Evolutionary conservation across 208 protist species (phyloP).

Genomic region (Trichomonas vaginalis): DNA sequence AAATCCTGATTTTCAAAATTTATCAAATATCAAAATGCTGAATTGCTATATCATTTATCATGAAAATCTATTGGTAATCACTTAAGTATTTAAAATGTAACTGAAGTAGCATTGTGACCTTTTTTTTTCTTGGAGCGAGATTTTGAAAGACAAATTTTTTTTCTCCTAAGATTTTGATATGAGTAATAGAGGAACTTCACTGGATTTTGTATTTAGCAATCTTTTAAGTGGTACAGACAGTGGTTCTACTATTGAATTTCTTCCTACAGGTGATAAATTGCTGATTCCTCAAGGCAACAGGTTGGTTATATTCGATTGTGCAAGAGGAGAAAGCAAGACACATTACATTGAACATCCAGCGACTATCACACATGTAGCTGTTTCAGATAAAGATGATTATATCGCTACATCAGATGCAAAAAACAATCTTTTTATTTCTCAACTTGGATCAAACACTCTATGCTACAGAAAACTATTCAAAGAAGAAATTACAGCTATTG

Average conservation of each 20-base stretch:
- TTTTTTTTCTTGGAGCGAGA: too few species aligned
- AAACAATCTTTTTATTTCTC: not conserved
- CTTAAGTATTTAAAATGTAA: too few species aligned
- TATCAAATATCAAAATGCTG: too few species aligned
- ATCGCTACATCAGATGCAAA: not conserved
- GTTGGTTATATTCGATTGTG: not conserved
- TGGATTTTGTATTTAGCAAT: constrained; percentile 10
- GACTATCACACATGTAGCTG: not conserved
- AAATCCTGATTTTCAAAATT: too few species aligned
- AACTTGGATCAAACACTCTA: not conserved
- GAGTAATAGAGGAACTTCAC: not conserved
- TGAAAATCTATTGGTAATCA: too few species aligned
- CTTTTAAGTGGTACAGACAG: constrained; percentile 1
- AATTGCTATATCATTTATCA: too few species aligned
- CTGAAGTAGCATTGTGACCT: too few species aligned
- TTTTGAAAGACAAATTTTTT: too few species aligned
- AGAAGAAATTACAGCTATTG: not conserved
- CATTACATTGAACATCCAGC: not conserved
- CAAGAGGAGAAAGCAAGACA: not conserved
- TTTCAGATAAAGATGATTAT: not conserved
- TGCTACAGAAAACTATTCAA: not conserved
- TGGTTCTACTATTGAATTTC: not conserved
- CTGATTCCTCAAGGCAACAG: not conserved
- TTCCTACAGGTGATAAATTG: not conserved
- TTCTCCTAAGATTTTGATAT: too few species aligned